Percentiles rank a stretch among this genome's conserved stretches.
Evolutionary conservation across 352 stramenopile species (phyloP).

Genomic region (Thalassiosira hispida): DNA sequence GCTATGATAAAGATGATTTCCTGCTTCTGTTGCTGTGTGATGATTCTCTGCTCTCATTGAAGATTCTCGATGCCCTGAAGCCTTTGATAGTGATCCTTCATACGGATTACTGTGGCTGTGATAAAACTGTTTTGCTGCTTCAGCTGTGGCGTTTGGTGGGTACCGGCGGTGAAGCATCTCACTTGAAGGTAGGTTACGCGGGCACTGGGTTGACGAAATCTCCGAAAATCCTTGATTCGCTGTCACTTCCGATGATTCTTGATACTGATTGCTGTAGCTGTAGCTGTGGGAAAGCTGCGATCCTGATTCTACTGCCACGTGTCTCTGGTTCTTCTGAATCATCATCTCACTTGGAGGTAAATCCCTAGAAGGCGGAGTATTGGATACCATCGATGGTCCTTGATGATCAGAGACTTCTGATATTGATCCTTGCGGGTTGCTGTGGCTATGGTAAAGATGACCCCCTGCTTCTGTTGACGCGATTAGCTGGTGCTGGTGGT

Average conservation of each 20-base stretch:
- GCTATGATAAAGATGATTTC: neutral
- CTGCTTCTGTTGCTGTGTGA: too few relatives aligned
- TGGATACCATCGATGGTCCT: neutral
- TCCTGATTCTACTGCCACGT: neutral
- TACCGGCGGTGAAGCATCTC: neutral
- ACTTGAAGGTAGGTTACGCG: conserved; percentile 5
- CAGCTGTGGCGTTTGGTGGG: neutral
- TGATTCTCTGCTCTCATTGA: neutral
- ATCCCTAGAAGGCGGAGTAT: too few relatives aligned
- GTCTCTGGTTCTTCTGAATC: neutral
- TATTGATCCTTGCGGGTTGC: neutral
- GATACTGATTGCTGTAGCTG: neutral
- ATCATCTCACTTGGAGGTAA: conserved; percentile 15
- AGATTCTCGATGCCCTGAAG: neutral
- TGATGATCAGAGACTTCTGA: neutral
- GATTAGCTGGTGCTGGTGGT: neutral
- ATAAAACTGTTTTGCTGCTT: neutral
- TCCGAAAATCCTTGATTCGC: neutral
- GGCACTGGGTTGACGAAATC: neutral
- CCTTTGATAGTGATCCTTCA: neutral
- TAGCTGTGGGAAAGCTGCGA: neutral
- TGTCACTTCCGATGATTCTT: neutral
- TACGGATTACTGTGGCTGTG: neutral
- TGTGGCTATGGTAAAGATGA: neutral
- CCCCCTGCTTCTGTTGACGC: neutral